Evolutionary conservation across 305 asterid species (phyloP).

Genomic region (Lippia alba): DNA sequence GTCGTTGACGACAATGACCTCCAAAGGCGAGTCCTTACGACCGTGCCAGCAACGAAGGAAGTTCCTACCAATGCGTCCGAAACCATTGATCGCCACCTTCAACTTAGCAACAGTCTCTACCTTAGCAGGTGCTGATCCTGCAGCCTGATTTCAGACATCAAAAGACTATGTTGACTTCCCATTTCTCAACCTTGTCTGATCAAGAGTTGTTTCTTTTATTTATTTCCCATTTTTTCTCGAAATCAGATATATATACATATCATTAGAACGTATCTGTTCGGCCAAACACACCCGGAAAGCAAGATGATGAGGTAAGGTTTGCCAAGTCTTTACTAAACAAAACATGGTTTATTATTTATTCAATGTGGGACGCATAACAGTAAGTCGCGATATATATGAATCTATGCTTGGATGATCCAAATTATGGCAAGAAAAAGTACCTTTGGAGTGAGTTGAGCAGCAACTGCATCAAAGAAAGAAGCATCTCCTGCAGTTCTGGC

Average conservation of each 20-base stretch:
- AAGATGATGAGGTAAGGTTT: too few species aligned
- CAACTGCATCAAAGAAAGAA: slow-evolving; percentile 65
- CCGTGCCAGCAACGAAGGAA: slow-evolving; percentile 99
- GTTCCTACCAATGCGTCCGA: slow-evolving; percentile 96
- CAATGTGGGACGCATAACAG: too few species aligned
- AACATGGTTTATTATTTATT: too few species aligned
- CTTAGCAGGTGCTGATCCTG: slow-evolving; percentile 64
- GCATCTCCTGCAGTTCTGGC: slow-evolving; percentile 55
- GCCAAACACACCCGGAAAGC: too few species aligned
- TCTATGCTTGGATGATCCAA: too few species aligned
- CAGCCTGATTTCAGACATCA: slow-evolving; percentile 45
- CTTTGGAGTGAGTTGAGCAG: slow-evolving; percentile 66
- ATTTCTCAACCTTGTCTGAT: too few species aligned
- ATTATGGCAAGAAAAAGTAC: slow-evolving; percentile 33
- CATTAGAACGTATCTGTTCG: too few species aligned
- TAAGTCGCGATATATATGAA: too few species aligned
- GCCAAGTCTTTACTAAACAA: too few species aligned
- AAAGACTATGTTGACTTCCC: background rate
- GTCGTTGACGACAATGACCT: slow-evolving; percentile 87
- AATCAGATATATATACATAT: too few species aligned
- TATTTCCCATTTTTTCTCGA: too few species aligned
- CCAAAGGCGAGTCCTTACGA: slow-evolving; percentile 89
- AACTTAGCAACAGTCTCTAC: slow-evolving; percentile 77
- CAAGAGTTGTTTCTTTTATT: too few species aligned
- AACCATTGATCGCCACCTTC: slow-evolving; percentile 95